A percentile compares a stretch with the other conserved stretches of the same genome.
Conservation (phyloP, 2,329 filamentous ascomycete genomes). For the Metarhizium rileyi region DNA sequence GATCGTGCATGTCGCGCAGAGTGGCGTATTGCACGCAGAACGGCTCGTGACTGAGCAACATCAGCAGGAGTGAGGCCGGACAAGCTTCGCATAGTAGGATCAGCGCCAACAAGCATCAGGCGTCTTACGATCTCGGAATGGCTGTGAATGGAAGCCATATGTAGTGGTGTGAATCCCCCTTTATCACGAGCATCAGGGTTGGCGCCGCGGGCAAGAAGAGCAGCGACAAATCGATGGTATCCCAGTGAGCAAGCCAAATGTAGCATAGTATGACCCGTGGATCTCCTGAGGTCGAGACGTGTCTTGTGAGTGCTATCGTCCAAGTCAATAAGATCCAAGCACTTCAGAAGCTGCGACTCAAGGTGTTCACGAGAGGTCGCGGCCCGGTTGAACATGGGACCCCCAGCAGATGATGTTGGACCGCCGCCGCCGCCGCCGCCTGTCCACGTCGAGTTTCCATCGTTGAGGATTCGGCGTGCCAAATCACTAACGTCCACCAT, state of each 20-base stretch:
- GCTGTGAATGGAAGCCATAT: conserved; percentile 69
- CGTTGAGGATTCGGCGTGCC: conserved; percentile 48
- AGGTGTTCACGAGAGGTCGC: conserved; percentile 36
- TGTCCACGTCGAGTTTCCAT: conserved; percentile 39
- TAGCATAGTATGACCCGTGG: conserved; percentile 70
- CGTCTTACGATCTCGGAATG: conserved; percentile 67
- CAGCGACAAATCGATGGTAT: conserved; percentile 65
- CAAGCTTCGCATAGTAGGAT: conserved; percentile 59
- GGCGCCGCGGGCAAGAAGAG: conserved; percentile 67
- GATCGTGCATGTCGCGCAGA: conserved; percentile 55
- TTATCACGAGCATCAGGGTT: conserved; percentile 66
- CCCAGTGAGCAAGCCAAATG: conserved; percentile 70
- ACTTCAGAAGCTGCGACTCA: conserved; percentile 59
- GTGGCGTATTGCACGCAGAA: conserved; percentile 53
- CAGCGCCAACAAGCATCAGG: conserved; percentile 63
- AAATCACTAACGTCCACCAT: conserved; percentile 52
- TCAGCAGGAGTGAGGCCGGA: conserved; percentile 64
- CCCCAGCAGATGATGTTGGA: conserved; percentile 29
- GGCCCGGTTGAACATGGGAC: conserved; percentile 33
- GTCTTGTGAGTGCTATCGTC: conserved; percentile 62
- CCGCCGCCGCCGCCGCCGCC: conserved; percentile 20
- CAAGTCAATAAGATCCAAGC: conserved; percentile 70
- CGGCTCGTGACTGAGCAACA: conserved; percentile 55
- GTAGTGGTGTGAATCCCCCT: conserved; percentile 72
- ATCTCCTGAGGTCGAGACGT: conserved; percentile 53